Conservation (phyloP, 2,329 filamentous ascomycete genomes). For the Zalaria obscura region DNA sequence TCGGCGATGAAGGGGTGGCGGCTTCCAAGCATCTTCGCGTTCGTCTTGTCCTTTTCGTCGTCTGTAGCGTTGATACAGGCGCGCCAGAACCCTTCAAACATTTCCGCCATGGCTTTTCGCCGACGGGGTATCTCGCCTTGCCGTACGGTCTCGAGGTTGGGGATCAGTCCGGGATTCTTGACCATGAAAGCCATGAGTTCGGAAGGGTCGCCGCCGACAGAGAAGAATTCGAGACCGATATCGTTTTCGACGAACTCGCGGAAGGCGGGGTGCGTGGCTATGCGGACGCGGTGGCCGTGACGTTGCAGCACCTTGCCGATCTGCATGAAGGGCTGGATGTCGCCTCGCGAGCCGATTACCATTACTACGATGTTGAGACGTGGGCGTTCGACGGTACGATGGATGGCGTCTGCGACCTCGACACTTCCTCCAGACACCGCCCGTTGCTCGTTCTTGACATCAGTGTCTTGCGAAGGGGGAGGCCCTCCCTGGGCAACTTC, state of each 20-base stretch:
- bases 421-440: constrained; percentile 5
- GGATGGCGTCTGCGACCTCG: constrained; percentile 13
- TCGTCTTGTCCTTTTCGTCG: constrained; percentile 43
- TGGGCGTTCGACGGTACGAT: constrained; percentile 20
- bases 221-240: constrained; percentile 64
- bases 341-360: constrained; percentile 68
- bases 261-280: constrained; percentile 68
- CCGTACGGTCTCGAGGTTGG: constrained; percentile 56
- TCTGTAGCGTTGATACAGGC: constrained; percentile 63
- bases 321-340: constrained; percentile 67
- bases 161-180: constrained; percentile 67
- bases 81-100: constrained; percentile 74
- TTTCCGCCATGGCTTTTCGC: constrained; percentile 59
- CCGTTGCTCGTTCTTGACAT: constrained; percentile 7
- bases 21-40: constrained; percentile 50
- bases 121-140: constrained; percentile 58
- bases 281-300: constrained; percentile 60
- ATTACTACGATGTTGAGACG: constrained; percentile 67
- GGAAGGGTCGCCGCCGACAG: constrained; percentile 62
- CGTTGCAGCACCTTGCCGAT: constrained; percentile 60
- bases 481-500: neutral
- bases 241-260: constrained; percentile 62
- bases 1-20: constrained; percentile 53
- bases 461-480: neutral
- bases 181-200: constrained; percentile 85